Percentiles rank a stretch among this genome's conserved stretches.
Evolutionary conservation across 805 yeast genomes (phyloP).

Genomic region (Candida maesae): DNA sequence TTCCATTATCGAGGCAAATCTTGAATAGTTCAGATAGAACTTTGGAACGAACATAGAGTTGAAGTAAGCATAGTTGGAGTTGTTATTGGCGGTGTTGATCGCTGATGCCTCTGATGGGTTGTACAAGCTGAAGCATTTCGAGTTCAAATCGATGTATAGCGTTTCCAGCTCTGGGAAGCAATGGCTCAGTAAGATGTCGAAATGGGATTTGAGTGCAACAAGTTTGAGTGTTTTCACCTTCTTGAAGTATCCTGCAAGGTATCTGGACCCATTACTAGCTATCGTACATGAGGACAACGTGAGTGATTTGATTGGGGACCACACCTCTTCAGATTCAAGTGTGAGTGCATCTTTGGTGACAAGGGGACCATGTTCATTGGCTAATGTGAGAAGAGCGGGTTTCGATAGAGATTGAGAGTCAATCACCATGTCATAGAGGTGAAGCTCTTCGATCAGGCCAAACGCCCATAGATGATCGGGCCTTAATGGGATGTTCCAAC

Average conservation of each 20-base stretch:
- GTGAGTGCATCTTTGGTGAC: slow-evolving; percentile 19
- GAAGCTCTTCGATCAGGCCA: slow-evolving; percentile 41
- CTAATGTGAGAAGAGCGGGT: slow-evolving; percentile 24
- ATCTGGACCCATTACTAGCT: slow-evolving; percentile 34
- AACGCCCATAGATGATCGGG: slow-evolving; percentile 44
- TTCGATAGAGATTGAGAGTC: slow-evolving; percentile 39
- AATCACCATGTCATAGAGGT: slow-evolving; percentile 44
- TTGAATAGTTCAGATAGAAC: slow-evolving; percentile 23
- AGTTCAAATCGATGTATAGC: slow-evolving; percentile 45
- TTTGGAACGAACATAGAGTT: slow-evolving; percentile 28
- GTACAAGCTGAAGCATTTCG: slow-evolving; percentile 37
- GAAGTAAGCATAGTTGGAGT: slow-evolving; percentile 27
- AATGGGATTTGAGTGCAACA: slow-evolving; percentile 36
- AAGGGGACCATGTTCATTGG: slow-evolving; percentile 24
- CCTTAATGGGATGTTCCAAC: slow-evolving; percentile 52
- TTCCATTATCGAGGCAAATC: slow-evolving; percentile 20
- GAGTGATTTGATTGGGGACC: slow-evolving; percentile 34
- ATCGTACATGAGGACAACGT: slow-evolving; percentile 33
- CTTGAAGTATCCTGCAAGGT: slow-evolving; percentile 37
- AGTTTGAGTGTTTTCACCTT: slow-evolving; percentile 37
- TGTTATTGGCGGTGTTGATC: slow-evolving; percentile 20
- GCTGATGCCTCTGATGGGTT: slow-evolving; percentile 16
- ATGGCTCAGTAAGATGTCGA: slow-evolving; percentile 47
- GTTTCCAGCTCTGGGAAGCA: slow-evolving; percentile 37
- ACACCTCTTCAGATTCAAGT: slow-evolving; percentile 15